Evolutionary conservation across 768 basidiomycete genomes (phyloP).

Genomic region (Suillus tomentosus): DNA sequence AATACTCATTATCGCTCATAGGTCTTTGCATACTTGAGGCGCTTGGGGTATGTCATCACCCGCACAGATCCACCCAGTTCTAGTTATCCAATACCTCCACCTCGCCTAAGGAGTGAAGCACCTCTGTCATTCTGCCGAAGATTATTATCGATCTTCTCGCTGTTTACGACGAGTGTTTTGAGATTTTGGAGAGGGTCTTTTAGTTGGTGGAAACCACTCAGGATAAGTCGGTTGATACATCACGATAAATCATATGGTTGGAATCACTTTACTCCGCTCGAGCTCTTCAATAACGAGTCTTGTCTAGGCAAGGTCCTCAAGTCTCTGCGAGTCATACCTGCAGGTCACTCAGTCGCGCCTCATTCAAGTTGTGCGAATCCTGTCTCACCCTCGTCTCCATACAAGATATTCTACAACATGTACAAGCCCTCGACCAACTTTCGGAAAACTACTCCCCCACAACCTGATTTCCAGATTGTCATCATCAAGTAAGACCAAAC

Average conservation of each 20-base stretch:
- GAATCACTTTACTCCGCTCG: slow-evolving; percentile 20
- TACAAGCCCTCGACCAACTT: slow-evolving; percentile 91
- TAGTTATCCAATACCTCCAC: slow-evolving; percentile 53
- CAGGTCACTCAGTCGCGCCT: slow-evolving; percentile 55
- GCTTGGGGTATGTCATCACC: slow-evolving; percentile 87
- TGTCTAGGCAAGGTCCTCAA: slow-evolving; percentile 64
- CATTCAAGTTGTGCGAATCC: slow-evolving; percentile 10
- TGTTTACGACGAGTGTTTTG: slow-evolving; percentile 12
- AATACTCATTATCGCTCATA: slow-evolving; percentile 31
- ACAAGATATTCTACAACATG: slow-evolving; percentile 83
- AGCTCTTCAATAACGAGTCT: slow-evolving; percentile 12
- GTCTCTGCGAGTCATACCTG: slow-evolving; percentile 70
- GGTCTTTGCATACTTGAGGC: slow-evolving; percentile 92
- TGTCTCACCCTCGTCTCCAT: slow-evolving; percentile 48
- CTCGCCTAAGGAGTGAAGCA: slow-evolving; percentile 23
- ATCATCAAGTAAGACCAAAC: slow-evolving; percentile 71
- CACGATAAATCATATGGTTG: slow-evolving; percentile 55
- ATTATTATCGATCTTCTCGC: slow-evolving; percentile 19
- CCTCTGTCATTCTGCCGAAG: neutral
- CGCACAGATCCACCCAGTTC: slow-evolving; percentile 64
- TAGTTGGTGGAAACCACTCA: slow-evolving; percentile 71
- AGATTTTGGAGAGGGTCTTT: slow-evolving; percentile 27
- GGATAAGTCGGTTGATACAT: slow-evolving; percentile 47
- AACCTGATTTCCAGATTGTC: slow-evolving; percentile 85
- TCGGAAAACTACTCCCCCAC: slow-evolving; percentile 72